These are phyloP conservation scores for Diaporthe aspalathi DNA, from an alignment of 2,329 filamentous ascomycete species.

Conservation along the genomic window DNA sequence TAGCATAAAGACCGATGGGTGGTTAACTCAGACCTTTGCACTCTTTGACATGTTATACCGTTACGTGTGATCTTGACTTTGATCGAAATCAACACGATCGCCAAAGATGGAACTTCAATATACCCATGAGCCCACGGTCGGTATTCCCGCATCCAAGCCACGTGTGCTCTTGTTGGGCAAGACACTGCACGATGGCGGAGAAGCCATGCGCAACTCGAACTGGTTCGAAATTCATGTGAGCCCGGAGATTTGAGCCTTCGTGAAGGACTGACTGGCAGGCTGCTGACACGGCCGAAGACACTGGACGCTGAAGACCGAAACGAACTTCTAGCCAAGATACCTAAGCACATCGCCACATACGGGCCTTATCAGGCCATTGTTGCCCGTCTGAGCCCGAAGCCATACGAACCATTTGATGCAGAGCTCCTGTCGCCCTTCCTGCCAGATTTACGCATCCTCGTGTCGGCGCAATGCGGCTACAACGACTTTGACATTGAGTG, in stretches of 20 bases:
- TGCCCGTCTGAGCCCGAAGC: conserved; percentile 18
- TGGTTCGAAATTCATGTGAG: conserved; percentile 25
- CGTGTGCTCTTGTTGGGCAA: conserved; percentile 22
- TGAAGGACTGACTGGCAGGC: not conserved
- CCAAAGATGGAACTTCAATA: conserved; percentile 2
- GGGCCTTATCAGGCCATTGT: conserved; percentile 23
- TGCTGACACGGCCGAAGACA: not conserved
- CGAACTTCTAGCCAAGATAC: conserved; percentile 11
- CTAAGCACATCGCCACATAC: not conserved
- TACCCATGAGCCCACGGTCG: not conserved
- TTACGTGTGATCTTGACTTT: not conserved
- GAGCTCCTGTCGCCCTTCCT: conserved; percentile 25
- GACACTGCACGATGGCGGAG: conserved; percentile 28
- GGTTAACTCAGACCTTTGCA: not conserved
- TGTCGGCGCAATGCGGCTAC: conserved; percentile 29
- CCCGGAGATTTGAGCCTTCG: not conserved
- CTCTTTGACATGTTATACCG: not conserved
- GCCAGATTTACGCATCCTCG: conserved; percentile 11
- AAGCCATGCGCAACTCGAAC: conserved; percentile 7
- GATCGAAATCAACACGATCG: not conserved
- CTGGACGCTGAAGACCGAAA: conserved; percentile 23
- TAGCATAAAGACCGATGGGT: not conserved
- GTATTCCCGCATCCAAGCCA: not conserved
- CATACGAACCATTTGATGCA: conserved; percentile 27
- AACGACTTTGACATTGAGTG: conserved; percentile 33